Evolutionary conservation across 257 asterid genomes (phyloP).

Genomic region (Capsicum chinense): DNA sequence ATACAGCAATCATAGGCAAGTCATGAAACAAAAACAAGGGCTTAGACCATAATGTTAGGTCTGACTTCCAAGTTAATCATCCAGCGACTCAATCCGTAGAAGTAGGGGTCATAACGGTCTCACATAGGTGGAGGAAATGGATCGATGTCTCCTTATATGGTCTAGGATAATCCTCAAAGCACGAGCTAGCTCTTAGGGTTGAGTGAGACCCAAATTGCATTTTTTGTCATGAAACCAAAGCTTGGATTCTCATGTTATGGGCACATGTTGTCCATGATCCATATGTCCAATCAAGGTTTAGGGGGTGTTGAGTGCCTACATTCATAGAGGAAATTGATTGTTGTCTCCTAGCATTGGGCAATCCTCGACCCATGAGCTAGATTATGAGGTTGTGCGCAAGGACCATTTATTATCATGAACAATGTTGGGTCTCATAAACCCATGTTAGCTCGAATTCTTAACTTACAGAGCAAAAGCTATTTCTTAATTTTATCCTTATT

Average conservation of each 20-base stretch:
- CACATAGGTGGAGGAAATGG: neutral
- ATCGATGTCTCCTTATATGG: neutral
- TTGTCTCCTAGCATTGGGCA: neutral
- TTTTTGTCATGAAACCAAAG: neutral
- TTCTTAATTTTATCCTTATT: neutral
- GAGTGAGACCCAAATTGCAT: neutral
- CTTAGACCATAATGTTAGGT: too few relatives aligned
- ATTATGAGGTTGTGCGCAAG: neutral
- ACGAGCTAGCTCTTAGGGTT: neutral
- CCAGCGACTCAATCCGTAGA: too few relatives aligned
- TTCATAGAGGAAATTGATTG: neutral
- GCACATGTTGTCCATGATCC: conserved; percentile 1
- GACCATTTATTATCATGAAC: neutral
- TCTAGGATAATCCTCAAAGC: neutral
- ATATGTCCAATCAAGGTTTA: neutral
- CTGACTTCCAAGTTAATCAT: too few relatives aligned
- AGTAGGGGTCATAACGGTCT: neutral
- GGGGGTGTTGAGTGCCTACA: neutral
- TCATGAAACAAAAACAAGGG: too few relatives aligned
- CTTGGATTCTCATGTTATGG: neutral
- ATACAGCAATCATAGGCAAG: too few relatives aligned
- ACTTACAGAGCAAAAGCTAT: neutral
- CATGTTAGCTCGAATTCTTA: neutral
- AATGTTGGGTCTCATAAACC: neutral
- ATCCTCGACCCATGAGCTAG: neutral